phyloP scores from a whole-genome alignment of 352 stramenopile species.

The Phytophthora fragariae region DNA sequence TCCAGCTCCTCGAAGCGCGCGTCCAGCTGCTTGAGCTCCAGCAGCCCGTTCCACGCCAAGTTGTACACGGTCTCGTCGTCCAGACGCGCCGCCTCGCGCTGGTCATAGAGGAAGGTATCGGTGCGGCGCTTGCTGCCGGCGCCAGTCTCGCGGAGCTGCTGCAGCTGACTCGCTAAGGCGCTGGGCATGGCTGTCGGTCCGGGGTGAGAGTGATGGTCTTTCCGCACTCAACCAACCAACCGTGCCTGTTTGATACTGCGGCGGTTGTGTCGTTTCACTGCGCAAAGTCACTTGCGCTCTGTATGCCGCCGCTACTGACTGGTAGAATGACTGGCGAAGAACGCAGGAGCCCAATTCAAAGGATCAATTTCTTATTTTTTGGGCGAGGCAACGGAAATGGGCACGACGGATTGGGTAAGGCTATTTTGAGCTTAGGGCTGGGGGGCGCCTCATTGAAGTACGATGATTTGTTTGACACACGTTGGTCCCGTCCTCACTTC shows the following conservation, averaged over 20 bases:
- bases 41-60: constrained; percentile 81
- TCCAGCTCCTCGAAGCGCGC: constrained; percentile 76
- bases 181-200: constrained; percentile 49
- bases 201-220: too few species aligned
- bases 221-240: neutral
- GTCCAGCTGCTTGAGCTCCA: constrained; percentile 85
- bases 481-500: neutral
- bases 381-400: neutral
- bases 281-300: constrained; percentile 29
- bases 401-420: neutral
- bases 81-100: constrained; percentile 79
- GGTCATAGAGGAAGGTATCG: constrained; percentile 87
- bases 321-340: constrained; percentile 32
- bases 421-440: neutral
- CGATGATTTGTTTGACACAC: constrained; percentile 9
- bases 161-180: constrained; percentile 79
- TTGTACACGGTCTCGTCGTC: constrained; percentile 90
- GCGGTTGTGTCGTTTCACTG: constrained; percentile 23
- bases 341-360: constrained; percentile 1
- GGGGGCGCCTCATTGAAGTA: constrained; percentile 23
- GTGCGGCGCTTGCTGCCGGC: constrained; percentile 84
- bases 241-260: constrained; percentile 30
- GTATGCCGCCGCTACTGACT: constrained; percentile 43
- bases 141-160: constrained; percentile 80
- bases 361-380: neutral